Evolutionary conservation across 371 early-diverging fungal genomes (phyloP), one percentile per base, ranked within the genome.

Genomic region (Mortierella sp.): DNA sequence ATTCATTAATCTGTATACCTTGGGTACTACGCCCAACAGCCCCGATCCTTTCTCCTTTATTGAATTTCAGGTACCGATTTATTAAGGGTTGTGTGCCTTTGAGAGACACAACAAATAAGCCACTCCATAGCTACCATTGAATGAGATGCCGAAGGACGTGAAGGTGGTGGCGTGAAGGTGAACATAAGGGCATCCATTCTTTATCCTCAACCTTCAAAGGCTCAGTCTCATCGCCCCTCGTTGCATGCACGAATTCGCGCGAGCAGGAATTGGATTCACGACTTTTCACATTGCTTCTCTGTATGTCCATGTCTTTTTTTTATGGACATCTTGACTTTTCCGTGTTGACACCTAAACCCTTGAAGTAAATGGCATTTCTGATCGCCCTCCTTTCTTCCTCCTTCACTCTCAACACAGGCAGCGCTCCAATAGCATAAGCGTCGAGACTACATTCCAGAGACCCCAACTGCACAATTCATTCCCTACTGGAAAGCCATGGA

Each of bases 61-160:
- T 37, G 60, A 35, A 35, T 60, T 60, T 60, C 61, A 35, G 18
- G 35, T 49, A 49, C 43, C 43, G n/a, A 49, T 16, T 49, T 35
- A 37, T 62, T 62, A 62, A 62, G 62, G 62, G 62, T 30, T 18
- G 22, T 18, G 35, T 16, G n/a, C 39, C 30, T 30, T 2, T 30
- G 30, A 30, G 30, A 30, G 14, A 61, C 28, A 59, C 20, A 39
- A 62, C 39, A 62, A 39, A 60, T 60, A 62, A 62, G 62, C 62
- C 62, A 62, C 62, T 16, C 16, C 5, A 20, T 20, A 49, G 49
- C 49, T 49, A 49, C 49, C 49, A 49, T 49, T 49, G 49, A 49
- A 49, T 49, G n/a, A 43, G 43, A 49, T 18, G 49, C 49, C 49
- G 49, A 49, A 20, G 39, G n/a, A 16, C 16, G n/a, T 20, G 49